A percentile compares a stretch with the other conserved stretches of the same genome.
phyloP scores from a whole-genome alignment of 2,329 filamentous ascomycete genomes.

The Ophiocordyceps unilateralis region DNA sequence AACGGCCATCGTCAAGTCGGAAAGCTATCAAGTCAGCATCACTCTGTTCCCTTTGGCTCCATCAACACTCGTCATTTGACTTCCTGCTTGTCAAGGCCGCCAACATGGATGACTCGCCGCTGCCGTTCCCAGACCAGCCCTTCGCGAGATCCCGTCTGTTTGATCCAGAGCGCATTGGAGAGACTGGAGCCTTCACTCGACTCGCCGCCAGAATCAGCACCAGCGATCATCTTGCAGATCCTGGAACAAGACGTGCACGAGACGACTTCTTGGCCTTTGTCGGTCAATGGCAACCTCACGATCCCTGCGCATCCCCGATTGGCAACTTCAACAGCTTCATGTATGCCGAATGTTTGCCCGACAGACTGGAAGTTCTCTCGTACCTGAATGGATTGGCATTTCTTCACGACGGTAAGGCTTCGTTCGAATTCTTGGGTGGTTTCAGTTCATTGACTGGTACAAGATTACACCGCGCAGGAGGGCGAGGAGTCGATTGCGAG shows the following conservation, averaged over 20 bases:
- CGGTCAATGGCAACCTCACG: background rate
- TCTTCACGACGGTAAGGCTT: background rate
- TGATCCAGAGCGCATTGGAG: background rate
- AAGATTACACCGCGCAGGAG: background rate
- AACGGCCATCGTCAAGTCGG: too few species aligned
- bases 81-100: background rate
- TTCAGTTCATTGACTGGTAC: background rate
- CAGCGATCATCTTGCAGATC: background rate
- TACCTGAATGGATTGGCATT: background rate
- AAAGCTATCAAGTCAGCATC: too few species aligned
- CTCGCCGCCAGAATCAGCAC: background rate
- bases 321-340: background rate
- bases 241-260: background rate
- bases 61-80: too few species aligned
- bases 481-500: background rate
- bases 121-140: background rate
- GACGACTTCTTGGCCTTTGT: background rate
- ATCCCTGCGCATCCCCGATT: background rate
- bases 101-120: background rate
- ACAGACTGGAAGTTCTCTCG: background rate
- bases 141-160: background rate
- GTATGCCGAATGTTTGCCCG: background rate
- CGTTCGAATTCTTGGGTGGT: background rate
- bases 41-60: too few species aligned
- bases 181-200: background rate